Evolutionary conservation across 768 basidiomycete species (phyloP).

Genomic region (Collybiopsis confluens): DNA sequence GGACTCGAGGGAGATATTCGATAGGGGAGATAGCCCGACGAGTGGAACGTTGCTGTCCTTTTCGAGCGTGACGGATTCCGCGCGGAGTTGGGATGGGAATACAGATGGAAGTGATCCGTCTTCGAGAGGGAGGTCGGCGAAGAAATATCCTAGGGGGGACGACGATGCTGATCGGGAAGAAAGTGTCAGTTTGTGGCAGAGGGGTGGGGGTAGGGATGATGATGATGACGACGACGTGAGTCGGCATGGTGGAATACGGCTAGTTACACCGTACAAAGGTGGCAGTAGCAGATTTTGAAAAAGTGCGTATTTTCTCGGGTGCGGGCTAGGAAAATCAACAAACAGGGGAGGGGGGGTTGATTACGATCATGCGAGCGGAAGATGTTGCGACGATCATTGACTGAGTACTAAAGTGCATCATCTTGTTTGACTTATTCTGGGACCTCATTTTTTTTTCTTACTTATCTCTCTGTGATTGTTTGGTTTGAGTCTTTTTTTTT

Average conservation of each 20-base stretch:
- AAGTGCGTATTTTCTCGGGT: no score
- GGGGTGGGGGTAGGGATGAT: constrained; percentile 18
- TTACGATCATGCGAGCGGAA: no score
- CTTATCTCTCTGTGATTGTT: no score
- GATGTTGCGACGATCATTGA: no score
- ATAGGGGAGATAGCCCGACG: constrained; percentile 17
- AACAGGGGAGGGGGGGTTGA: no score
- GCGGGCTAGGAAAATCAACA: no score
- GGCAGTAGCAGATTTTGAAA: constrained; percentile 1
- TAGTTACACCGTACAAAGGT: constrained; percentile 21
- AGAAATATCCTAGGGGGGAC: constrained; percentile 45
- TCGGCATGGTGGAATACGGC: constrained; percentile 30
- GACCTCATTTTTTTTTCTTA: no score
- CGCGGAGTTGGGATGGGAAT: constrained; percentile 37
- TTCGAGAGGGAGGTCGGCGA: constrained; percentile 31
- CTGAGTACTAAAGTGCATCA: no score
- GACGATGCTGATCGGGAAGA: constrained; percentile 59
- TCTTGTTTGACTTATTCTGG: no score
- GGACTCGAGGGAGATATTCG: constrained; percentile 36
- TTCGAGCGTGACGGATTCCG: constrained; percentile 51
- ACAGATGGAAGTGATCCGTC: constrained; percentile 15
- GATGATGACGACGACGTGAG: constrained; percentile 14
- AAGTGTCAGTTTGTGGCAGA: constrained; percentile 50
- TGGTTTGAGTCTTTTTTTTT: no score
- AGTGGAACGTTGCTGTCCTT: constrained; percentile 37